A percentile compares a stretch with the other conserved stretches of the same genome.
phyloP scores from a whole-genome alignment of 805 yeast genomes.

The Cyberlindnera japonica region DNA sequence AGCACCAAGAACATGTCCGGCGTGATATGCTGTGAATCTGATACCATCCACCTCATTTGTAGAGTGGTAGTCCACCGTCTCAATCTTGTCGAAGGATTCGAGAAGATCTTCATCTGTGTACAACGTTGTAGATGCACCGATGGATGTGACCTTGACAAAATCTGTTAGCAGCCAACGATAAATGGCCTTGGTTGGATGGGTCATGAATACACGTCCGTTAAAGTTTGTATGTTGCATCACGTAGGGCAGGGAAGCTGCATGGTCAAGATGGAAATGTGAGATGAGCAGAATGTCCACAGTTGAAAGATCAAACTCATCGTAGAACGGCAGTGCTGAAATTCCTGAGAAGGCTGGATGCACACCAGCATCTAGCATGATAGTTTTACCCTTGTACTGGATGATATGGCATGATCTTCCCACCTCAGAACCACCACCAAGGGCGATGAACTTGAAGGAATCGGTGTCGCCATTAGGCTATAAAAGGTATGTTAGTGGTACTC shows the following conservation, averaged over 20 bases:
- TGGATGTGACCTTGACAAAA: constrained; percentile 83
- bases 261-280: constrained; percentile 96
- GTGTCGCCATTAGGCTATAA: constrained; percentile 11
- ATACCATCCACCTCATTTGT: constrained; percentile 93
- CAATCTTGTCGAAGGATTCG: constrained; percentile 84
- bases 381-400: constrained; percentile 86
- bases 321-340: constrained; percentile 86
- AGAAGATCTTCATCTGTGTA: constrained; percentile 89
- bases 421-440: constrained; percentile 97
- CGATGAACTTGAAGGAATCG: constrained; percentile 62
- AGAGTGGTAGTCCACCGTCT: constrained; percentile 92
- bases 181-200: constrained; percentile 98
- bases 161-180: constrained; percentile 94
- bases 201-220: constrained; percentile 96
- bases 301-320: constrained; percentile 89
- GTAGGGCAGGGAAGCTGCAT: constrained; percentile 96
- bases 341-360: constrained; percentile 96
- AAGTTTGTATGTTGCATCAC: constrained; percentile 97
- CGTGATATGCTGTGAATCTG: constrained; percentile 95
- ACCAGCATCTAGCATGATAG: constrained; percentile 96
- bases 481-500: not conserved
- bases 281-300: constrained; percentile 82
- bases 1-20: constrained; percentile 99
- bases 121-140: constrained; percentile 44
- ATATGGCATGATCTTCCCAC: constrained; percentile 97